phyloP scores from a whole-genome alignment of 371 early-diverging fungal species.

The Circinella minor region DNA sequence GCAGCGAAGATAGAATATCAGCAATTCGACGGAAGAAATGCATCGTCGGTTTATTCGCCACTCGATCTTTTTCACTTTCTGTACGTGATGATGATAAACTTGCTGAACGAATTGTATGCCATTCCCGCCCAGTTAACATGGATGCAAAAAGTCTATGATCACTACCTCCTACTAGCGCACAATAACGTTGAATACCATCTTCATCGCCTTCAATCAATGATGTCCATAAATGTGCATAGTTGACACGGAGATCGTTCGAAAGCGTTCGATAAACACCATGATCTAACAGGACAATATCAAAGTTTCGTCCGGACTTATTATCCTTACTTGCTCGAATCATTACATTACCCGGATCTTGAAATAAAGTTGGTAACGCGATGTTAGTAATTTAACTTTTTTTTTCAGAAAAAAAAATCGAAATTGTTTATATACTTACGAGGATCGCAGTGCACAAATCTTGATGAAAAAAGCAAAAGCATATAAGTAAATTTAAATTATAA shows the following conservation, averaged over 20 bases:
- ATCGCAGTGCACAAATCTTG: conserved; percentile 78
- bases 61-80: conserved; percentile 49
- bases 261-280: conserved; percentile 92
- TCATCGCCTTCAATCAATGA: conserved; percentile 82
- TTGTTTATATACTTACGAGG: conserved; percentile 57
- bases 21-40: conserved; percentile 79
- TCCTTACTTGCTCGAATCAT: conserved; percentile 64
- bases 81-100: conserved; percentile 43
- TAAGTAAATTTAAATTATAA: neutral
- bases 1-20: conserved; percentile 79
- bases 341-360: conserved; percentile 73
- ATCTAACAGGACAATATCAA: conserved; percentile 89
- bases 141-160: conserved; percentile 85
- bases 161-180: conserved; percentile 68
- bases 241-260: conserved; percentile 67
- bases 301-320: conserved; percentile 64
- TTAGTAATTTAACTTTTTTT: neutral
- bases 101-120: conserved; percentile 65
- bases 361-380: neutral
- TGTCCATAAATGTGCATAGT: conserved; percentile 91
- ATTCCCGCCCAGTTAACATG: conserved; percentile 86
- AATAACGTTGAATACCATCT: conserved; percentile 62
- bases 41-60: conserved; percentile 39
- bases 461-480: neutral
- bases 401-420: neutral